Base-by-base conservation (phyloP, 169 alveolate genomes). In the Plasmodium adleri region DNA sequence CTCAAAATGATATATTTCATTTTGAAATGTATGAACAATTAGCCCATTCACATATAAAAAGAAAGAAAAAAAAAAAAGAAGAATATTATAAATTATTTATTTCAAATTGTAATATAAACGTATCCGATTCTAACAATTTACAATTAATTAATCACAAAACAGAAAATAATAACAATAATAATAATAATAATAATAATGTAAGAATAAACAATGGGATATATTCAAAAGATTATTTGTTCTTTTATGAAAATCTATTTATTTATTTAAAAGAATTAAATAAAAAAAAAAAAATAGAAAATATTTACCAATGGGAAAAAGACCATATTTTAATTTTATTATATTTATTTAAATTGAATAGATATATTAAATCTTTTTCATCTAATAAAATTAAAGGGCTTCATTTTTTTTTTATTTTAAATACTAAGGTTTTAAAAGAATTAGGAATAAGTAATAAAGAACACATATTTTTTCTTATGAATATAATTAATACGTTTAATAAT, bases 331-430 rank as follows among this genome's bases (percentile, higher is more conserved):
- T 70, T 56, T 24, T 83, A 12, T 62, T 83, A 1, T 72, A 68
- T 10, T 10, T 83, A 20, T 83, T 83, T 20, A 50, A 72, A 47
- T 47, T 83, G 4, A 24, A 83, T 24, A 56, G 59, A 56, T 83
- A 83, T 60, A 83, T 83, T 28, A 22, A 75, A 2, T 22, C 71
- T 8, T 83, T 83, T 45, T 68, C 32, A 20, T 20, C 17, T 8
- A 67, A 83, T 22, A 71, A 83, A 24, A 15, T 83, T 5, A 58
- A 68, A 15, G 91, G 91, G 6, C 32, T 83, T 52, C 91, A 83
- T 62, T 83, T 83, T 63, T 39, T 39, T 39, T 83, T 83, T 72
- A 83, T 62, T 3, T 49, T 83, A 12, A 63, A 26, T 43, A 32
- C 70, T n/a, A 56, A 47, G 9, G 28, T 63, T 3, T 72, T 83